Base-by-base conservation (phyloP, 441 rosid species). In the Brassica balearica region DNA sequence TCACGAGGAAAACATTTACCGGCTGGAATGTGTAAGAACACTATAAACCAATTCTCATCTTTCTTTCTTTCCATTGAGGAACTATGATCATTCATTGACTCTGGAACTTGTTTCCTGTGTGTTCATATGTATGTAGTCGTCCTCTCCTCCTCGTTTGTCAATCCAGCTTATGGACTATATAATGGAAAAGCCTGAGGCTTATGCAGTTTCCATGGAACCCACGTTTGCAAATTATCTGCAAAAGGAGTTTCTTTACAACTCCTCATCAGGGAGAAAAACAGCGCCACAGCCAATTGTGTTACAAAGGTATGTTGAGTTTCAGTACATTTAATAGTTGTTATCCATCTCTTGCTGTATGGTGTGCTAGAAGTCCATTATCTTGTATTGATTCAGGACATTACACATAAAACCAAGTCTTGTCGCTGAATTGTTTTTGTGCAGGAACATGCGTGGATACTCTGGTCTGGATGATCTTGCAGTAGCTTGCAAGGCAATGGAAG, bases 141-240 rank as follows among this genome's bases (percentile, higher is more conserved):
- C 92, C 62, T 77, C 81, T 11, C 94, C 95, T 29, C 72, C 84
- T 5, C 82, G 60, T 43, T 48, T 94, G 82, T 90, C 92, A 15
- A 85, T 94, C 67, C 98, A 96, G 85, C 86, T 92, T 74, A 91
- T 92, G 99, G 99, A 96, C 74, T 87, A 85, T 71, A 82, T 86
- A 75, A 85, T 80, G 0, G 97, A 94, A 81, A 96, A 94, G 85
- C 94, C 97, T 0, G 99, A 94, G 77, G 89, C 90, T 1, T 82
- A 88, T 84, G 90, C 97, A 66, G 96, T 94, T 81, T 83, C 94
- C 72, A 84, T 94, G 91, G 99, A 92, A 77, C 96, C 98, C 46
- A 86, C 80, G 74, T 96, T 96, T 82, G 84, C 94, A 63, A 86
- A 87, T 74, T 89, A 91, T 87, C 79, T 96, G 82, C 92, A 94